Evolutionary conservation across 805 yeast species (phyloP), one percentile per base, ranked within the genome.

Genomic region (Saccharomycodes ludwigii): DNA sequence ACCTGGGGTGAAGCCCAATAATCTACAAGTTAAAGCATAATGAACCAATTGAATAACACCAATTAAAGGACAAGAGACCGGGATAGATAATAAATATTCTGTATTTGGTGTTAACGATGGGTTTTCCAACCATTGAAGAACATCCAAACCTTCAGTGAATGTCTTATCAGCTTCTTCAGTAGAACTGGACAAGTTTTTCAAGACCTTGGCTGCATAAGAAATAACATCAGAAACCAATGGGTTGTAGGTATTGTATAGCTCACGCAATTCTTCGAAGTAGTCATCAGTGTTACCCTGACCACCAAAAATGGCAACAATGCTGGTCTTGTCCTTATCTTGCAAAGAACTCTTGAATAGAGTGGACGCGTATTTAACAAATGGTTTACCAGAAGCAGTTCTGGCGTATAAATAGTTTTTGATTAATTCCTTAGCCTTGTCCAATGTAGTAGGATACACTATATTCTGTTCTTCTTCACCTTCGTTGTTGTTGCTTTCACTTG

Each of bases 251-350:
- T 71, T 63, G 65, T 81, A 78, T 37, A 86, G 56, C 42, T 84
- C 93, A 56, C 94, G 76, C 54, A 91, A 71, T 65, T 91, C 99
- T 55, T 86, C 95, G 47, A 91, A 91, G 65, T 84, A 91, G 56
- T 91, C 96, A 54, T 91, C 97, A 32, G 94, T 77, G 65, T 84
- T 88, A 61, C 99, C 99, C 66, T 91, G 99, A 50, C 99, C 99
- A 55, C 99, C 98, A 49, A 88, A 91, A 44, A 91, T 75, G 41
- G 96, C 94, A 38, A 70, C 73, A 35, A 86, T 58, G 38, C 67
- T 64, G 27, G 86, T 82, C 31, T 67, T 59, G 25, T 66, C 61
- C 36, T 66, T 65, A 31, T 63, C 51, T 11, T 34, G n/a, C n/a
- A n/a, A n/a, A n/a, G 70, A 71, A 31, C 80, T 73, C 40, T 73